Evolutionary conservation across 2,329 filamentous ascomycete species (phyloP).

Genomic region (Aplosporella prunicola): DNA sequence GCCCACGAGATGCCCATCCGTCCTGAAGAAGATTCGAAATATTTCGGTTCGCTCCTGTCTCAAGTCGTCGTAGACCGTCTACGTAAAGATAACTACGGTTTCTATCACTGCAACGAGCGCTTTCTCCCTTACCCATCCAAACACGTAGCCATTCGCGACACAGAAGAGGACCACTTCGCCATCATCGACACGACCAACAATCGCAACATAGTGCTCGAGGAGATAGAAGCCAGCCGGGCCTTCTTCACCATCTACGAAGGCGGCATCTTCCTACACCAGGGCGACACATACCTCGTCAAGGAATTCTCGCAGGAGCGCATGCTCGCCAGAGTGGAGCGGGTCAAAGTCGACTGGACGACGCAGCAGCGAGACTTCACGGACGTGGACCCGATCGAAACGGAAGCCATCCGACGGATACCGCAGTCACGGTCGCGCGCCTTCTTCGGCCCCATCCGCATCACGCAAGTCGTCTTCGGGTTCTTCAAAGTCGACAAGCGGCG

Average conservation of each 20-base stretch:
- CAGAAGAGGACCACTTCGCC: constrained; percentile 84
- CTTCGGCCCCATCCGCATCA: constrained; percentile 77
- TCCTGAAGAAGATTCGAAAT: constrained; percentile 62
- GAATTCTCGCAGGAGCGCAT: constrained; percentile 74
- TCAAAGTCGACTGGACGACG: constrained; percentile 92
- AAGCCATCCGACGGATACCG: constrained; percentile 68
- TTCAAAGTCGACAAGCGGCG: constrained; percentile 89
- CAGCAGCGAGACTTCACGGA: constrained; percentile 89
- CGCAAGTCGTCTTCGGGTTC: constrained; percentile 86
- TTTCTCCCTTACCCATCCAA: constrained; percentile 79
- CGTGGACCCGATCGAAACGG: constrained; percentile 85
- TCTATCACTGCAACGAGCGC: constrained; percentile 80
- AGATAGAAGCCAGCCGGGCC: constrained; percentile 90
- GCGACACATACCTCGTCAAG: constrained; percentile 82
- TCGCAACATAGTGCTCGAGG: constrained; percentile 78
- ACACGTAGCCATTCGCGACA: constrained; percentile 80
- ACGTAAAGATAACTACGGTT: constrained; percentile 63
- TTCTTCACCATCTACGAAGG: constrained; percentile 96
- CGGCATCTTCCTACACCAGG: constrained; percentile 93
- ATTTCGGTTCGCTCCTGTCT: constrained; percentile 67
- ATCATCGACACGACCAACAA: constrained; percentile 81
- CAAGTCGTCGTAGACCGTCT: constrained; percentile 67
- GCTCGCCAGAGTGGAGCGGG: constrained; percentile 78
- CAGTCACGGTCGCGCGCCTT: constrained; percentile 61
- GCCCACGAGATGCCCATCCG: constrained; percentile 89